Base-by-base conservation (phyloP, 768 basidiomycete genomes). In the Podaxis rugospora region DNA sequence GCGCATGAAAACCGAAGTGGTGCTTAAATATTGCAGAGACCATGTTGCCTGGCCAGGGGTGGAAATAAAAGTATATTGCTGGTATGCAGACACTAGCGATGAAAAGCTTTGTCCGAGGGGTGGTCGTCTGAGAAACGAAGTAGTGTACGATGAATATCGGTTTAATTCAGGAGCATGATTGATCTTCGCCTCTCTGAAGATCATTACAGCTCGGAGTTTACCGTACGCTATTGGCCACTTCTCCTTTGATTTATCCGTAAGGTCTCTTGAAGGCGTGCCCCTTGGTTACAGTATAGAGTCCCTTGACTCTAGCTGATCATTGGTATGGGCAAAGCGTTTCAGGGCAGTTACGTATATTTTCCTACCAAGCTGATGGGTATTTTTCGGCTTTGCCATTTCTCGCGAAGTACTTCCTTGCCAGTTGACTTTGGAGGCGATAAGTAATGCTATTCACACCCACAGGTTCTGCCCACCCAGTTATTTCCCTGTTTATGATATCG, bases 131-230 rank as follows among this genome's bases (percentile, higher is more conserved):
- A 44, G 59, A 53, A 53, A 46, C 59, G 59, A 60, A 53, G 59
- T 52, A 23, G 59, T 51, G 27, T 21, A 23, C 51, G 51, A 52
- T 40, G 39, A 60, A 52, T 51, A 60, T 60, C 51, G 51, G 59
- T 60, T 53, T 60, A 60, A 60, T 60, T 60, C 53, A 42, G 59
- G 51, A 47, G 59, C 21, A 25, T 54, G 52, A 39, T 52, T 52
- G 58, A 59, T 59, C 39, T 52, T 51, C 39, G 39, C 51, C 35
- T 28, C 57, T 32, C 32, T 21, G 35, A 23, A 60, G 44, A 53
- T 53, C 59, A 59, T 46, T 60, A n/a, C n/a, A n/a, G 11, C 18
- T 35, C 59, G 59, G 59, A n/a, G 32, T 60, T 60, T 60, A 52
- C 59, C 59, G 59, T 42, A 32, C 14, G 18, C n/a, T 10, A n/a